phyloP scores from a whole-genome alignment of 768 basidiomycete genomes.

The Cyathus striatus region DNA sequence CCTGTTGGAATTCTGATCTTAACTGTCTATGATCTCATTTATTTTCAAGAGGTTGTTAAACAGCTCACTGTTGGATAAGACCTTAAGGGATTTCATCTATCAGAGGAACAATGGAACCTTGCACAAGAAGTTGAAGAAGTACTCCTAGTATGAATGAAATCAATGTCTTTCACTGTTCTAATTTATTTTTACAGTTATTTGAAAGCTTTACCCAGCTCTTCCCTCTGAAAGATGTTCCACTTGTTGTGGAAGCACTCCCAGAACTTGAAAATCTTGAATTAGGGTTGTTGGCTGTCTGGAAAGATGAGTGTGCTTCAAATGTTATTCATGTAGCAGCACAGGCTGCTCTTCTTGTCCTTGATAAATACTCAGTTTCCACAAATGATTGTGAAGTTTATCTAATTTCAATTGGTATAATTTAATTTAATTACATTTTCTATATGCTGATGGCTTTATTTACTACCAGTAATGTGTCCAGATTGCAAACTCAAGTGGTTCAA shows the following conservation, averaged over 20 bases:
- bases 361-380: conserved; percentile 1
- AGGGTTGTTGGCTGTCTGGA: conserved; percentile 4
- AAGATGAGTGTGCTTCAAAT: conserved; percentile 3
- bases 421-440: conserved; percentile 7
- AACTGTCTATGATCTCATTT: conserved; percentile 15
- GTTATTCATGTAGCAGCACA: not conserved
- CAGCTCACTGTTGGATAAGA: conserved; percentile 8
- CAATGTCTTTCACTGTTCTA: not conserved
- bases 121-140: conserved; percentile 13
- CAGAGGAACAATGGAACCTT: conserved; percentile 12
- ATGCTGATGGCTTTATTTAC: conserved; percentile 7
- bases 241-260: conserved; percentile 13
- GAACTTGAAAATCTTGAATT: conserved; percentile 11
- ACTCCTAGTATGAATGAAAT: conserved; percentile 7
- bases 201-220: conserved; percentile 15
- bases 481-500: conserved; percentile 14
- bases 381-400: conserved; percentile 1
- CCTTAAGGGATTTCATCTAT: conserved; percentile 11
- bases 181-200: conserved; percentile 13
- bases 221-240: conserved; percentile 11
- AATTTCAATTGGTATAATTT: not conserved
- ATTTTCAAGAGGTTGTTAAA: conserved; percentile 12
- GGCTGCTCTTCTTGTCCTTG: not conserved
- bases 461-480: conserved; percentile 18
- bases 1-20: conserved; percentile 24